Conservation (phyloP, 73 alveolate species). For the Tetrahymena malaccensis region DNA sequence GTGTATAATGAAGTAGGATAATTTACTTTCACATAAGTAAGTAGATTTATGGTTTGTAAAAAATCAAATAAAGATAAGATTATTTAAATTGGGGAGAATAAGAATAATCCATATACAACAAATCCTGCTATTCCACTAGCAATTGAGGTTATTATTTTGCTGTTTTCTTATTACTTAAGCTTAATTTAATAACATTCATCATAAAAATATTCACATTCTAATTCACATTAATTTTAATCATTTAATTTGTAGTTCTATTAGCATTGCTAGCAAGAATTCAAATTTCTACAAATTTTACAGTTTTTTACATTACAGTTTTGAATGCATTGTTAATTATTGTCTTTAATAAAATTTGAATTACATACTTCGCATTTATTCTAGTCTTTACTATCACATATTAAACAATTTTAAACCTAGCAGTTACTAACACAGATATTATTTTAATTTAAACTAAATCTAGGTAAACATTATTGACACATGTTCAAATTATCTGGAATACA, state of each 20-base stretch:
- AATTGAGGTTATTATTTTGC: neutral
- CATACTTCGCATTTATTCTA: neutral
- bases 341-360: neutral
- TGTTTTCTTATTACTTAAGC: neutral
- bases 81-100: neutral
- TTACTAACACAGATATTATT: neutral
- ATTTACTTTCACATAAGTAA: neutral
- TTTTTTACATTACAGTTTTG: neutral
- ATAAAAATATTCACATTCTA: neutral
- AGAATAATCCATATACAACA: neutral
- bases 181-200: neutral
- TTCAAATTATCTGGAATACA: neutral
- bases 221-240: neutral
- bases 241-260: neutral
- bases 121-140: neutral
- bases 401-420: neutral
- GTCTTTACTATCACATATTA: neutral
- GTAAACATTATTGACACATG: neutral
- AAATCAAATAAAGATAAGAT: neutral
- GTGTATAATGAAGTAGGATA: neutral
- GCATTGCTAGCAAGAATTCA: neutral
- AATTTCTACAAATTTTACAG: neutral
- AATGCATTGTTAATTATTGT: neutral
- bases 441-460: neutral
- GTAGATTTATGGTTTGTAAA: neutral